Evolutionary conservation across 257 asterid genomes (phyloP).

Genomic region (Solanum sitiens): DNA sequence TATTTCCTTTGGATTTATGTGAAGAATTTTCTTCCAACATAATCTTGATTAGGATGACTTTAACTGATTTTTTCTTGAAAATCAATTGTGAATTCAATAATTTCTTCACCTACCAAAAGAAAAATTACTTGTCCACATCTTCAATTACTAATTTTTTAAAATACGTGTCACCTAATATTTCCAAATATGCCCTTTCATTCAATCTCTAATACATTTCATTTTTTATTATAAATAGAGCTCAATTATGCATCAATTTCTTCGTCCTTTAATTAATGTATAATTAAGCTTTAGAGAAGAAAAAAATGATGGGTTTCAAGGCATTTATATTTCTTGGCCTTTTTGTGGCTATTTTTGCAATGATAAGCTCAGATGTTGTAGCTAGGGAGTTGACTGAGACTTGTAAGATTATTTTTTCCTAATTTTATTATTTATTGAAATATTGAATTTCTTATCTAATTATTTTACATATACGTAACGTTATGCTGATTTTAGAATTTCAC

Average conservation of each 20-base stretch:
- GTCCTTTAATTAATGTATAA: not conserved
- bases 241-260: not conserved
- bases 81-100: not conserved
- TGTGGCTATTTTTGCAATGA: not conserved
- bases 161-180: not conserved
- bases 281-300: not conserved
- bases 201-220: not conserved
- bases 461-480: not conserved
- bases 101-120: not conserved
- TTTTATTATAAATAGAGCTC: not conserved
- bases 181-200: not conserved
- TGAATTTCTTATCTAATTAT: not conserved
- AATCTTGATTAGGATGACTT: not conserved
- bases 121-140: not conserved
- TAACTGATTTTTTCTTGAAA: not conserved
- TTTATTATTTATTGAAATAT: not conserved
- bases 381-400: not conserved
- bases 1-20: not conserved
- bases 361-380: not conserved
- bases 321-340: not conserved
- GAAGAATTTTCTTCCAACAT: not conserved
- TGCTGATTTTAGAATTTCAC: not conserved
- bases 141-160: not conserved
- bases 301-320: not conserved
- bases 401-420: not conserved